A percentile compares a stretch with the other conserved stretches of the same genome.
phyloP scores from a whole-genome alignment of 495 filamentous ascomycete genomes.

The Penicillium simplicissimum region DNA sequence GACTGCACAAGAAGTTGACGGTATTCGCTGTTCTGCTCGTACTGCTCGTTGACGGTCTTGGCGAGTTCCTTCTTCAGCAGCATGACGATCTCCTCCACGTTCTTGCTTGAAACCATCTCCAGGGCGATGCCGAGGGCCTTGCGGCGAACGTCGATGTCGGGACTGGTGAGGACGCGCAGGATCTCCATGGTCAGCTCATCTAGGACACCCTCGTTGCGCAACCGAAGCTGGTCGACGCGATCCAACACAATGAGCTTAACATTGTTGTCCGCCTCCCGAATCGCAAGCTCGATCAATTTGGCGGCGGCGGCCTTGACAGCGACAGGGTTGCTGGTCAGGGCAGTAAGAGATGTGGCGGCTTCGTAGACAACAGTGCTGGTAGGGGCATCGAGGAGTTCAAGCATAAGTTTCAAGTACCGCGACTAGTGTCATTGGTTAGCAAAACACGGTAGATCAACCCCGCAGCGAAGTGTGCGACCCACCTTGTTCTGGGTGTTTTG shows the following conservation, averaged over 20 bases:
- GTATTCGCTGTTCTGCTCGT: conserved; percentile 98
- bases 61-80: conserved; percentile 95
- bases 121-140: conserved; percentile 90
- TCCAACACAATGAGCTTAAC: conserved; percentile 98
- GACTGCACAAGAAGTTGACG: conserved; percentile 93
- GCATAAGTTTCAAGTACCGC: conserved; percentile 89
- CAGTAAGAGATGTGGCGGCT: conserved; percentile 94
- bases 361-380: conserved; percentile 97
- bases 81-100: conserved; percentile 95
- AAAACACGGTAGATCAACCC: not conserved
- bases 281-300: conserved; percentile 95
- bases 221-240: conserved; percentile 85
- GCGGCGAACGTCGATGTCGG: conserved; percentile 92
- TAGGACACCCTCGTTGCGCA: conserved; percentile 89
- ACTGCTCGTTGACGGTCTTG: conserved; percentile 97
- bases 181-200: conserved; percentile 99
- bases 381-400: conserved; percentile 91
- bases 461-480: conserved; percentile 13
- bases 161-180: conserved; percentile 90
- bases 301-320: conserved; percentile 94
- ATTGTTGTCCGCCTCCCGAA: conserved; percentile 98
- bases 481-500: conserved; percentile 94
- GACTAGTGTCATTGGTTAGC: conserved; percentile 54
- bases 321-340: conserved; percentile 93
- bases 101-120: conserved; percentile 98